Evolutionary conservation across 2,329 filamentous ascomycete genomes (phyloP).

Genomic region (Claviceps sp.): DNA sequence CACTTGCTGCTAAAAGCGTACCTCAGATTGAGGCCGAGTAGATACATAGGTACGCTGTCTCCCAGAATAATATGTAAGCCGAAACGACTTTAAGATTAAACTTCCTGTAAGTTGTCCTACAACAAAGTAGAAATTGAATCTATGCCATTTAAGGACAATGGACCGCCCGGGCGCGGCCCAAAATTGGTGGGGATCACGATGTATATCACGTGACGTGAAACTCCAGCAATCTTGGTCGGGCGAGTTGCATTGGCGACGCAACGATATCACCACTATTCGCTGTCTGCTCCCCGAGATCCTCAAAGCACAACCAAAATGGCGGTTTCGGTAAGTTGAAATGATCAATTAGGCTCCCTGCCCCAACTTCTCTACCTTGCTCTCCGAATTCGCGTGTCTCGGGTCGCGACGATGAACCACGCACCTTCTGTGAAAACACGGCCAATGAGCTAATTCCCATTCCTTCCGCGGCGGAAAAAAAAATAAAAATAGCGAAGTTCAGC

Average conservation of each 20-base stretch:
- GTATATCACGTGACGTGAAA: conserved; percentile 20
- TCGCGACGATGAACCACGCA: neutral
- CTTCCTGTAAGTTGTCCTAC: no score
- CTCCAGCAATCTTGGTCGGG: conserved; percentile 17
- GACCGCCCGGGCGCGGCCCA: no score
- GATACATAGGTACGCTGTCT: neutral
- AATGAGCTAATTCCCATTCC: conserved; percentile 42
- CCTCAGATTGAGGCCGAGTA: neutral
- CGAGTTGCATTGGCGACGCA: conserved; percentile 33
- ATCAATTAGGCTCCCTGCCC: neutral
- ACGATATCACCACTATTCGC: conserved; percentile 32
- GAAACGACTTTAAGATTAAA: no score
- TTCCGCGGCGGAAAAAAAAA: conserved; percentile 4
- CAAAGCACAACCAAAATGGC: conserved; percentile 46
- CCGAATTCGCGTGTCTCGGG: neutral
- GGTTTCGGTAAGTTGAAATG: conserved; percentile 43
- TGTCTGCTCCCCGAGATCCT: conserved; percentile 34
- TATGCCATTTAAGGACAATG: neutral
- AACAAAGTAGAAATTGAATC: neutral
- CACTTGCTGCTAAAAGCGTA: neutral
- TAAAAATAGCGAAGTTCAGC: conserved; percentile 77
- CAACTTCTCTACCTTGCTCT: neutral
- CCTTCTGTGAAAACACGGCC: neutral
- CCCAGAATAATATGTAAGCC: neutral
- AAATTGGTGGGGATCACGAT: neutral